Evolutionary conservation across 441 rosid genomes (phyloP).

Genomic region (Adansonia gregorii): DNA sequence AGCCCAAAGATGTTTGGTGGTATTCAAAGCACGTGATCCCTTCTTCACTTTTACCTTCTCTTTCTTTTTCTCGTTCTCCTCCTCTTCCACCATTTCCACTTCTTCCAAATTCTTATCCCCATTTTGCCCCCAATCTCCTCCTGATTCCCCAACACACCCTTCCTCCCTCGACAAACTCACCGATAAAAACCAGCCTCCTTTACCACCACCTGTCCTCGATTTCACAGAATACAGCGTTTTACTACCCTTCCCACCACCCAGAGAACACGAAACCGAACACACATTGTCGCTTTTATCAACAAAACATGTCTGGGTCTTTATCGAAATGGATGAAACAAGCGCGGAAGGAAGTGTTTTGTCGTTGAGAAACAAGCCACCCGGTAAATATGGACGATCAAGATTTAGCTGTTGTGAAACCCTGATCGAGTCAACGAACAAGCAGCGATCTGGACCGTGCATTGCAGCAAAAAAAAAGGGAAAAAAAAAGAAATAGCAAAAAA

Average conservation of each 20-base stretch:
- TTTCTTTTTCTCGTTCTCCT: slow-evolving; percentile 20
- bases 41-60: slow-evolving; percentile 33
- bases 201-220: slow-evolving; percentile 38
- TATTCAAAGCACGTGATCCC: slow-evolving; percentile 68
- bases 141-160: slow-evolving; percentile 48
- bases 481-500: background rate
- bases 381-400: slow-evolving; percentile 35
- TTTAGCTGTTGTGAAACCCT: slow-evolving; percentile 37
- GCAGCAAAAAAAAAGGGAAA: slow-evolving; percentile 4
- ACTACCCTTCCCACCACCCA: slow-evolving; percentile 17
- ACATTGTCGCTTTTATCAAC: slow-evolving; percentile 13
- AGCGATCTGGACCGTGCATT: slow-evolving; percentile 58
- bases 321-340: slow-evolving; percentile 44
- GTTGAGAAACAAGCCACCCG: slow-evolving; percentile 63
- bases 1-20: slow-evolving; percentile 84
- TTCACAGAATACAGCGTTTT: slow-evolving; percentile 36
- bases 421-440: slow-evolving; percentile 39
- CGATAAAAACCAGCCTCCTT: slow-evolving; percentile 53
- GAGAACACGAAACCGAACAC: slow-evolving; percentile 30
- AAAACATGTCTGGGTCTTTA: slow-evolving; percentile 11
- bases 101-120: slow-evolving; percentile 41
- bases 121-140: slow-evolving; percentile 42
- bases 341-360: slow-evolving; percentile 49
- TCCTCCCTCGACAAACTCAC: slow-evolving; percentile 67
- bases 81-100: slow-evolving; percentile 32